Evolutionary conservation across 345 rosid genomes (phyloP).

Genomic region (Salix arbutifolia): DNA sequence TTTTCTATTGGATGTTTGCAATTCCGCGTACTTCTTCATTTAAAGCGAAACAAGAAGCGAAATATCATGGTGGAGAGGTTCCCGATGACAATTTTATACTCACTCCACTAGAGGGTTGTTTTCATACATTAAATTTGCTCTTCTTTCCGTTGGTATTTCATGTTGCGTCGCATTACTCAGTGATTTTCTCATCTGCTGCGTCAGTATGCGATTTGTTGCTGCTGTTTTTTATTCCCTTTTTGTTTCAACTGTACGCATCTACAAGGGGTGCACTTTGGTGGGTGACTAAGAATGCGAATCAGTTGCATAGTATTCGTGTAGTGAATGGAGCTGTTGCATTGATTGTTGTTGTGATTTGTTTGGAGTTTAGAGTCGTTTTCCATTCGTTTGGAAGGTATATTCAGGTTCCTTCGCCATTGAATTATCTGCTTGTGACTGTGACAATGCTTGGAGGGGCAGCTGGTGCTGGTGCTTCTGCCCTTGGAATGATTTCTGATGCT

Average conservation of each 20-base stretch:
- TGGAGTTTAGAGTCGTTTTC: constrained; percentile 94
- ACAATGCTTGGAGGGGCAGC: constrained; percentile 95
- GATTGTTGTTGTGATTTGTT: constrained; percentile 73
- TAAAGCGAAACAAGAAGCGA: constrained; percentile 69
- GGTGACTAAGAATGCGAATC: constrained; percentile 69
- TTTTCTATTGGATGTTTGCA: constrained; percentile 91
- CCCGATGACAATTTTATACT: constrained; percentile 85
- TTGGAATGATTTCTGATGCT: constrained; percentile 86
- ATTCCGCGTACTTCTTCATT: constrained; percentile 86
- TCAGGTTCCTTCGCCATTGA: constrained; percentile 89
- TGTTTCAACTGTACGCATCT: constrained; percentile 87
- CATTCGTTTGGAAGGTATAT: constrained; percentile 91
- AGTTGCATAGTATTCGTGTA: constrained; percentile 69
- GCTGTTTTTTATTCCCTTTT: constrained; percentile 80
- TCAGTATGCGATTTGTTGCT: constrained; percentile 68
- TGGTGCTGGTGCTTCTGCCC: constrained; percentile 78
- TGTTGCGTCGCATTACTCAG: constrained; percentile 79
- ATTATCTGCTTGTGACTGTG: constrained; percentile 76
- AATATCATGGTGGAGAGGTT: constrained; percentile 89
- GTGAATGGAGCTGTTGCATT: constrained; percentile 90
- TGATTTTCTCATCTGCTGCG: constrained; percentile 65
- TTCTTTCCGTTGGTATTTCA: constrained; percentile 83
- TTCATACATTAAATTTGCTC: constrained; percentile 73
- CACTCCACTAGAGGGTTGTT: constrained; percentile 69
- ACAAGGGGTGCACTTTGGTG: constrained; percentile 95